Conservation (phyloP, 2,329 filamentous ascomycete genomes). For the Hymenotorrendiella dingleyae region DNA sequence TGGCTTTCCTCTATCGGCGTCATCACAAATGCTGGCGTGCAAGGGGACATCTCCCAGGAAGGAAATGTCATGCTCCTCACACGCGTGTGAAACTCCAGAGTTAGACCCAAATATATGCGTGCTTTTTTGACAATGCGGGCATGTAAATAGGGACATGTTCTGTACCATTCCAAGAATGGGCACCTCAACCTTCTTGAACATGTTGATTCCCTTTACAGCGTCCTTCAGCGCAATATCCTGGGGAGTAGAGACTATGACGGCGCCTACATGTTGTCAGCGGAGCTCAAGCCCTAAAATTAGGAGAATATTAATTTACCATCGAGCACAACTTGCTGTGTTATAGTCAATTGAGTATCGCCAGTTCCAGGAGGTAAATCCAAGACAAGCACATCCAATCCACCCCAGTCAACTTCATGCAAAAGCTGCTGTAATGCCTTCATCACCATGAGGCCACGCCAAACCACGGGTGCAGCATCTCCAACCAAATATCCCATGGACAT, state of each 20-base stretch:
- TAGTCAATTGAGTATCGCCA: slow-evolving; percentile 93
- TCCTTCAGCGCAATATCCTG: slow-evolving; percentile 91
- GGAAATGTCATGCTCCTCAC: slow-evolving; percentile 65
- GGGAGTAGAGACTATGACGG: slow-evolving; percentile 85
- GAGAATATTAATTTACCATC: slow-evolving; percentile 60
- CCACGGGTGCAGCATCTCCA: slow-evolving; percentile 71
- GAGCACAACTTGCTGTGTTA: slow-evolving; percentile 87
- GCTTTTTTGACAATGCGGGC: slow-evolving; percentile 68
- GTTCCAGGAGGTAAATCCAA: slow-evolving; percentile 91
- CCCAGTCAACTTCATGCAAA: slow-evolving; percentile 93
- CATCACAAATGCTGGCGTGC: slow-evolving; percentile 78
- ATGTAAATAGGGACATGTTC: slow-evolving; percentile 84
- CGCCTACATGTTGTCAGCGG: slow-evolving; percentile 41
- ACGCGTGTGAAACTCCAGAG: slow-evolving; percentile 61
- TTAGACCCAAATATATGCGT: slow-evolving; percentile 69
- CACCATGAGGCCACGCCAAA: slow-evolving; percentile 95
- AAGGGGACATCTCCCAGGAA: slow-evolving; percentile 85
- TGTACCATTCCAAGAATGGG: slow-evolving; percentile 82
- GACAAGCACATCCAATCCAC: slow-evolving; percentile 78
- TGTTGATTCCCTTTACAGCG: slow-evolving; percentile 82
- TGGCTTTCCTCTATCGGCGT: slow-evolving; percentile 81
- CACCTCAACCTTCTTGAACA: slow-evolving; percentile 76
- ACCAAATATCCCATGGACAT: slow-evolving; percentile 99
- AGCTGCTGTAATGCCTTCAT: slow-evolving; percentile 96
- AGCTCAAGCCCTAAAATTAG: slow-evolving; percentile 1